These are phyloP conservation scores for Suillus americanus DNA, from an alignment of 768 basidiomycete genomes.

Conservation along the genomic window DNA sequence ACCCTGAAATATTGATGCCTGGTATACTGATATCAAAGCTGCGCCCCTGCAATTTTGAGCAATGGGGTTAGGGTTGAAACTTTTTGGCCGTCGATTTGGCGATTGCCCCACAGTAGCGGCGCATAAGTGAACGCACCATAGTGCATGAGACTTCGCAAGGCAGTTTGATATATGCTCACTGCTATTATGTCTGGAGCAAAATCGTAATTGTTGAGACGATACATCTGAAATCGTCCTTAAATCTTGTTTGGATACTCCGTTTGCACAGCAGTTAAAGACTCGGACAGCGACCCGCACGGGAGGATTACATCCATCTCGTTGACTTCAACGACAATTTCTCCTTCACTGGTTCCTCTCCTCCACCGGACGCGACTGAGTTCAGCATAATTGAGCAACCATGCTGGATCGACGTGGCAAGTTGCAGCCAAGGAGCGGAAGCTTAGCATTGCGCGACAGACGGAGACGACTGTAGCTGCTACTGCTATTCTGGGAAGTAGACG, in stretches of 20 bases:
- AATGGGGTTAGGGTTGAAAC: no score
- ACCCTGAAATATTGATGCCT: no score
- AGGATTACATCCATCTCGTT: neutral
- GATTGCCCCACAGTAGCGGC: no score
- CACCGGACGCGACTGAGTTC: constrained; percentile 47
- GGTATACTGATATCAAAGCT: no score
- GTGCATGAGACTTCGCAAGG: constrained; percentile 3
- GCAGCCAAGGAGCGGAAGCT: constrained; percentile 43
- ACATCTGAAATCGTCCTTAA: no score
- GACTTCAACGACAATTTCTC: constrained; percentile 36
- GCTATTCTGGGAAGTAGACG: constrained; percentile 5
- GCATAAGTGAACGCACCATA: no score
- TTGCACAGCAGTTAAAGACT: neutral
- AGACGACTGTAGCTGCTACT: constrained; percentile 19
- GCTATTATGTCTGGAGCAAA: neutral
- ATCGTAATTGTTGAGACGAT: neutral
- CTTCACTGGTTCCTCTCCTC: constrained; percentile 34
- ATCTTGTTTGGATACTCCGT: no score
- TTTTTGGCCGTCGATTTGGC: no score
- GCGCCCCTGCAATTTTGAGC: no score
- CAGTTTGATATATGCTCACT: neutral
- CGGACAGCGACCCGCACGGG: neutral
- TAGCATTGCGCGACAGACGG: constrained; percentile 40
- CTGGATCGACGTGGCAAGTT: constrained; percentile 38
- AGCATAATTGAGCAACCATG: constrained; percentile 44